These are phyloP conservation scores for Picea abies DNA, from an alignment of 83 land plant species.

Conservation along the genomic window DNA sequence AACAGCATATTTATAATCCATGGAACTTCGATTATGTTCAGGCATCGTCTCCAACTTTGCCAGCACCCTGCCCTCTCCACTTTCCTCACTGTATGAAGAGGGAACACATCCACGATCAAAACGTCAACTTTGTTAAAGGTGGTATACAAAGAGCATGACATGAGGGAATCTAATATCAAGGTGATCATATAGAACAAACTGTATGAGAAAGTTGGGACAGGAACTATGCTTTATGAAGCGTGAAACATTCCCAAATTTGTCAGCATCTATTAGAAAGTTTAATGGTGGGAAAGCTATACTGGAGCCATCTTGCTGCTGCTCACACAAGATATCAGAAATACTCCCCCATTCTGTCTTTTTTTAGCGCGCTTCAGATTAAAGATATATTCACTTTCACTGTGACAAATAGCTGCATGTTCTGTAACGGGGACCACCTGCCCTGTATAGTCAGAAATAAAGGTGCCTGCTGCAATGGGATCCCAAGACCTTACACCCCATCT, in stretches of 20 bases:
- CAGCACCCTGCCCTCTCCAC: too few relatives aligned
- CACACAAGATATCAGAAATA: conserved; percentile 45
- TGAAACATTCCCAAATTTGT: conserved; percentile 73
- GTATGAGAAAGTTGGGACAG: conserved; percentile 82
- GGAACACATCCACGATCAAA: conserved; percentile 53
- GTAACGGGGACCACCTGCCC: too few relatives aligned
- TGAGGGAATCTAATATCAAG: conserved; percentile 57
- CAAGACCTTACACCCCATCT: conserved; percentile 91
- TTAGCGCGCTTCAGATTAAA: conserved; percentile 55
- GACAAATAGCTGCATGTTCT: conserved; percentile 25
- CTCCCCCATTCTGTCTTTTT: conserved; percentile 68
- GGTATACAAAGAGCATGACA: conserved; percentile 89
- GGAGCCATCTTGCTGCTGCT: neutral
- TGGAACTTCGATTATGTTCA: too few relatives aligned
- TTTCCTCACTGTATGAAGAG: too few relatives aligned
- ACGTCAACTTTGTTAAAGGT: conserved; percentile 74
- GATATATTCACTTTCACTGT: conserved; percentile 32
- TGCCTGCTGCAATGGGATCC: conserved; percentile 82
- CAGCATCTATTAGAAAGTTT: conserved; percentile 72
- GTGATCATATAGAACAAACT: conserved; percentile 71
- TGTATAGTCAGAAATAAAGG: conserved; percentile 61
- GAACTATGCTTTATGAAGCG: conserved; percentile 93
- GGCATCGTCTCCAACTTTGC: too few relatives aligned
- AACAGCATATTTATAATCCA: too few relatives aligned
- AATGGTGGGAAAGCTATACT: conserved; percentile 34